phyloP scores from a whole-genome alignment of 371 early-diverging fungal genomes.

The Syncephalastrum racemosum region DNA sequence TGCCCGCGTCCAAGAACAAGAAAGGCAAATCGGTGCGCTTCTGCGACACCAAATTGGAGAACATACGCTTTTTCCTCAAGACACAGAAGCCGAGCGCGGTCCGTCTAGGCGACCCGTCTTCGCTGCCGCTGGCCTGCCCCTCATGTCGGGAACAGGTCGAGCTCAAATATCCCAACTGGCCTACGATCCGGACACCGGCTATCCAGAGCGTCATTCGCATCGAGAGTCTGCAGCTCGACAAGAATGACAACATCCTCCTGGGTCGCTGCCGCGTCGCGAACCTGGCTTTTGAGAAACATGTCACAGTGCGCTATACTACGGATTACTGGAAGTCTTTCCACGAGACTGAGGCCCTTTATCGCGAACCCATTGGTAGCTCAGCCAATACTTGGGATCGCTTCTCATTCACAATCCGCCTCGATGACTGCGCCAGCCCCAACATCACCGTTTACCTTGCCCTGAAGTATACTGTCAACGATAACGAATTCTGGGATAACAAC shows the following conservation, averaged over 20 bases:
- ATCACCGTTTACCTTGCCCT: conserved; percentile 28
- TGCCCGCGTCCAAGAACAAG: neutral
- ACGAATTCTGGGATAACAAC: conserved; percentile 85
- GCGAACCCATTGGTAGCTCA: conserved; percentile 38
- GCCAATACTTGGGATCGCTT: conserved; percentile 44
- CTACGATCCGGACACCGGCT: conserved; percentile 20
- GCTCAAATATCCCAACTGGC: conserved; percentile 33
- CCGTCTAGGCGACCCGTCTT: conserved; percentile 33
- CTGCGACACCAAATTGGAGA: conserved; percentile 50
- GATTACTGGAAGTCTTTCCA: conserved; percentile 69
- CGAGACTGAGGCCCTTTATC: conserved; percentile 59
- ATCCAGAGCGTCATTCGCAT: conserved; percentile 22
- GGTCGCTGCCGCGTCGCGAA: conserved; percentile 75
- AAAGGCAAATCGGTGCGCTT: conserved; percentile 39
- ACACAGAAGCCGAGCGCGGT: conserved; percentile 58
- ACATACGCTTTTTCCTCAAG: conserved; percentile 56
- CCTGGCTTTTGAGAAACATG: conserved; percentile 75
- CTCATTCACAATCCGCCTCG: conserved; percentile 20
- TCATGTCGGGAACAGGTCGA: neutral
- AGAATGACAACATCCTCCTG: conserved; percentile 34
- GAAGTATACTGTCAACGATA: conserved; percentile 55
- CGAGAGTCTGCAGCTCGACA: conserved; percentile 35
- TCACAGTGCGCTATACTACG: conserved; percentile 63
- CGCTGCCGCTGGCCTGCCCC: neutral
- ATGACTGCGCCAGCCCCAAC: neutral